These are phyloP conservation scores for Hypoxylon rickii DNA, from an alignment of 495 filamentous ascomycete genomes.

Conservation along the genomic window DNA sequence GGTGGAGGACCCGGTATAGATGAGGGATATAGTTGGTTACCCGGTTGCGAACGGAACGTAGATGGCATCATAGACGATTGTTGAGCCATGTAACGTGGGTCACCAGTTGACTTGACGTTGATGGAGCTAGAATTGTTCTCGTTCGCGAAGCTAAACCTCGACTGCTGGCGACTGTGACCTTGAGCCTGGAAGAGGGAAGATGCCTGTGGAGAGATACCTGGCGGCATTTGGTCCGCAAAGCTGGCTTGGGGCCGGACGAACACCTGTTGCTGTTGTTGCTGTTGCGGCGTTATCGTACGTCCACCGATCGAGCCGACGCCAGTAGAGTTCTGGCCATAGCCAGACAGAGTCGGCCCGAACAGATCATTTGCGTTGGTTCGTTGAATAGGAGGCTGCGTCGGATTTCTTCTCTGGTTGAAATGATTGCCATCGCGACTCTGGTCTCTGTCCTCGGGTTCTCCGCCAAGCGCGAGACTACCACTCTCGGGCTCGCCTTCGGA, in stretches of 20 bases:
- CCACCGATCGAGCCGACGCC: slow-evolving; percentile 59
- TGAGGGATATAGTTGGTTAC: slow-evolving; percentile 64
- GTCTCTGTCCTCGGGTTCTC: slow-evolving; percentile 82
- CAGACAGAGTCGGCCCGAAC: slow-evolving; percentile 58
- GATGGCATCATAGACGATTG: slow-evolving; percentile 89
- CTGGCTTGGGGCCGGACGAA: slow-evolving; percentile 62
- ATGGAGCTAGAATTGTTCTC: slow-evolving; percentile 62
- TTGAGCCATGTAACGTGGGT: slow-evolving; percentile 85
- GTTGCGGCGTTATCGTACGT: slow-evolving; percentile 81
- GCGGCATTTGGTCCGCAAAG: slow-evolving; percentile 62
- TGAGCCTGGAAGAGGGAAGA: slow-evolving; percentile 70
- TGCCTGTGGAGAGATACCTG: slow-evolving; percentile 52
- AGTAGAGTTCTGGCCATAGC: slow-evolving; percentile 57
- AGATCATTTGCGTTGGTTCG: slow-evolving; percentile 58
- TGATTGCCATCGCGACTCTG: slow-evolving; percentile 57
- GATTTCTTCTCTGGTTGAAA: slow-evolving; percentile 53
- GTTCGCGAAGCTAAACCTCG: slow-evolving; percentile 86
- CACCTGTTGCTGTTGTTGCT: slow-evolving; percentile 83
- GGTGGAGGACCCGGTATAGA: slow-evolving; percentile 90
- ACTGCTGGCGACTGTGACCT: slow-evolving; percentile 82
- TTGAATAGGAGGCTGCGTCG: slow-evolving; percentile 76
- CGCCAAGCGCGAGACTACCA: slow-evolving; percentile 81
- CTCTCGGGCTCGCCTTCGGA: slow-evolving; percentile 67
- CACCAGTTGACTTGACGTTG: slow-evolving; percentile 79
- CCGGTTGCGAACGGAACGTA: slow-evolving; percentile 62